phyloP scores from a whole-genome alignment of 2,329 filamentous ascomycete species.

The Fusarium beomiforme region DNA sequence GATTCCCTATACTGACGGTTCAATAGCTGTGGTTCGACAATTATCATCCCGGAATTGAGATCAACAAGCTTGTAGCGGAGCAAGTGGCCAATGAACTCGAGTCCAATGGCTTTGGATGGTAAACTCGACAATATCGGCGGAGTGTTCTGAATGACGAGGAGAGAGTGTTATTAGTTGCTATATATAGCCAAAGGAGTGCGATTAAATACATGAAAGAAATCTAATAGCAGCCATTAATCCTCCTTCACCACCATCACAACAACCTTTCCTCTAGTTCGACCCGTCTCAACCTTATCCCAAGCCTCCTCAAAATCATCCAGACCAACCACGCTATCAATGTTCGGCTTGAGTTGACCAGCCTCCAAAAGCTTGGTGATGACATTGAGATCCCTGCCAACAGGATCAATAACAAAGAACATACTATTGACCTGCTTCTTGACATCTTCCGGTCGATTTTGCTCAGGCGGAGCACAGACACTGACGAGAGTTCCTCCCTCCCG shows the following conservation, averaged over 20 bases:
- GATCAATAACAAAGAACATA: conserved; percentile 25
- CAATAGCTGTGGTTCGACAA: conserved; percentile 55
- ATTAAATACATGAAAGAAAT: neutral
- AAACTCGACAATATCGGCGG: neutral
- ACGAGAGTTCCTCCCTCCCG: conserved; percentile 17
- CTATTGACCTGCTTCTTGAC: conserved; percentile 8
- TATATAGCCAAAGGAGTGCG: neutral
- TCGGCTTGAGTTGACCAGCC: conserved; percentile 22
- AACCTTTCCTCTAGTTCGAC: conserved; percentile 23
- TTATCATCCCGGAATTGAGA: conserved; percentile 54
- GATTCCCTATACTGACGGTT: neutral
- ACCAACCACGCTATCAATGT: conserved; percentile 23
- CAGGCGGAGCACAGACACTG: conserved; percentile 12
- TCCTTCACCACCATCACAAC: neutral
- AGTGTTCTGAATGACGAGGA: neutral
- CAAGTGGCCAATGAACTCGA: conserved; percentile 44
- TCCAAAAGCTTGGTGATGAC: conserved; percentile 21
- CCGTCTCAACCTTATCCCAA: conserved; percentile 31
- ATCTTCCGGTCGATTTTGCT: conserved; percentile 18
- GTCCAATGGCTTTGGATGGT: conserved; percentile 5
- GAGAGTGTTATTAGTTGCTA: neutral
- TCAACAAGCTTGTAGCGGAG: conserved; percentile 53
- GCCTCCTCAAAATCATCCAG: conserved; percentile 16
- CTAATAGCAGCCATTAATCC: neutral
- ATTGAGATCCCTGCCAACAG: conserved; percentile 20